Base-by-base conservation (phyloP, 208 protist genomes). In the Trypanosoma lewisi region DNA sequence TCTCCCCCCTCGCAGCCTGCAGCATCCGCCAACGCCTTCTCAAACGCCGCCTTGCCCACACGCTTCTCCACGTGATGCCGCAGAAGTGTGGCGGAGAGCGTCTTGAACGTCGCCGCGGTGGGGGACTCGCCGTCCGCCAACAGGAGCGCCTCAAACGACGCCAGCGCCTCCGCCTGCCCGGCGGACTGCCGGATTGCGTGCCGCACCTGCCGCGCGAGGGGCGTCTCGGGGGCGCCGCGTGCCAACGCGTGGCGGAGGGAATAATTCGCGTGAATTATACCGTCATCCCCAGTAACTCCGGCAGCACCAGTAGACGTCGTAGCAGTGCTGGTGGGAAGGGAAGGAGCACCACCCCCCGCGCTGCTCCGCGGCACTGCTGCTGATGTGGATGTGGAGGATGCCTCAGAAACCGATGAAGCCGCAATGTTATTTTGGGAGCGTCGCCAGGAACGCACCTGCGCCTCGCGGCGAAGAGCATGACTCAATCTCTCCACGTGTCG, bases 81-180 rank as follows among this genome's bases (percentile, higher is more conserved):
- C 45, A 93, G 37, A 50, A 91, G 51, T 0, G 70, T 60, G 14
- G 65, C 53, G 9, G 76, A 63, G 17, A 91, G 61, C 2, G 63
- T 69, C 27, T 59, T 34, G 34, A 86, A 48, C 30, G 71, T 78
- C 2, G 56, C 47, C 7, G 67, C 50, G 14, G 67, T 81, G 6
- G 70, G 58, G 2, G 42, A 2, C 36, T 72, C 75, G 1, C 63
- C 68, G 42, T 63, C 50, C n/a, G 72, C 33, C n/a, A 69, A 51
- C 0, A 82, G 54, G 31, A 87, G 31, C 2, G 75, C 47, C 19
- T 83, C 65, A 62, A 94, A 89, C 0, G 76, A 64, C 56, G 83
- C 73, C 4, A 69, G 56, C 2, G 77, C 68, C 21, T 70, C 83
- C 2, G 39, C 63, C 53, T 87, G 85, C 33, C 60, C 63, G 2